Percentiles rank a stretch among this genome's conserved stretches.
phyloP scores from a whole-genome alignment of 2,329 filamentous ascomycete species.

The Cytospora chrysosperma region DNA sequence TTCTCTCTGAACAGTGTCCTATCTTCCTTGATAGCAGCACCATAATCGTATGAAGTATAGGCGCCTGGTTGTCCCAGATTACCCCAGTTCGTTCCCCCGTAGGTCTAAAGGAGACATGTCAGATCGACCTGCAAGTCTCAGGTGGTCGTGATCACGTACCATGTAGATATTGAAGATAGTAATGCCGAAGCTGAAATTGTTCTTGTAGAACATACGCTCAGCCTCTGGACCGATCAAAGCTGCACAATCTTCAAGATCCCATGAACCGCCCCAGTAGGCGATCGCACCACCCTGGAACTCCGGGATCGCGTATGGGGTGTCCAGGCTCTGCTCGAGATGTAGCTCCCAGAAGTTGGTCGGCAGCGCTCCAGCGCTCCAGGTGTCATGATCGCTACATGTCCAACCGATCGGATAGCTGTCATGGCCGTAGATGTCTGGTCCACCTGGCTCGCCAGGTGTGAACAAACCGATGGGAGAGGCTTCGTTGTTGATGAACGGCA shows the following conservation, averaged over 20 bases:
- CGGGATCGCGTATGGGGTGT: constrained; percentile 62
- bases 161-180: constrained; percentile 74
- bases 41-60: constrained; percentile 60
- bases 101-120: constrained; percentile 45
- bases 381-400: constrained; percentile 51
- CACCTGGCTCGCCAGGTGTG: constrained; percentile 57
- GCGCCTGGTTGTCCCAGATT: constrained; percentile 70
- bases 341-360: constrained; percentile 54
- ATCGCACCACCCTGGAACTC: constrained; percentile 67
- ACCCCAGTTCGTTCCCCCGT: constrained; percentile 82
- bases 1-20: constrained; percentile 69
- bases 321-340: constrained; percentile 61
- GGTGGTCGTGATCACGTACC: constrained; percentile 41
- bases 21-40: constrained; percentile 64
- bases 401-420: constrained; percentile 63
- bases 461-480: constrained; percentile 60
- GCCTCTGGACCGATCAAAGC: constrained; percentile 70
- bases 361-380: constrained; percentile 57
- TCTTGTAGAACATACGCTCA: constrained; percentile 77
- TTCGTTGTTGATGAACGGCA: constrained; percentile 77
- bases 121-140: background rate
- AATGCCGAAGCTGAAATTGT: constrained; percentile 64
- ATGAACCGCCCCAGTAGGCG: constrained; percentile 71
- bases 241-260: constrained; percentile 63
- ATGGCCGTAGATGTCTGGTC: constrained; percentile 65